These are phyloP conservation scores for Venturia asperata DNA, from an alignment of 2,329 filamentous ascomycete genomes.

Conservation along the genomic window DNA sequence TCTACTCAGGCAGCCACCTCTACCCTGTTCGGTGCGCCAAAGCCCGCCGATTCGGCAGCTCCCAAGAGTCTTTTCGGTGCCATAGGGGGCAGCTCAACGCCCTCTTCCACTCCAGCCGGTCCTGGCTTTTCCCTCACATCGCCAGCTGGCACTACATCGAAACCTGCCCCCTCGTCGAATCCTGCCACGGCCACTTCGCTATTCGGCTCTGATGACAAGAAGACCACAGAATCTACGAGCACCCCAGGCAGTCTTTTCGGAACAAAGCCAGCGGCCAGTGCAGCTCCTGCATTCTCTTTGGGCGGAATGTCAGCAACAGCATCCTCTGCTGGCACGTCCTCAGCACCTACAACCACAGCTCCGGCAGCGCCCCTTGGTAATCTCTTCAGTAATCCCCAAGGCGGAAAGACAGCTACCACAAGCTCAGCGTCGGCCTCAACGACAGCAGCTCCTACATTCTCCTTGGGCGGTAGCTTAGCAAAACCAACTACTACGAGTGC, in stretches of 20 bases:
- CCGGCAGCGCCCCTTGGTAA: constrained; percentile 1
- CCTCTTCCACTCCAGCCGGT: neutral
- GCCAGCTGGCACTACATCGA: constrained; percentile 8
- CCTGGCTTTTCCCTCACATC: constrained; percentile 13
- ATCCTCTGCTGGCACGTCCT: constrained; percentile 6
- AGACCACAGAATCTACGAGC: constrained; percentile 3
- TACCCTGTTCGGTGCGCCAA: neutral
- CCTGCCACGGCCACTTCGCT: neutral
- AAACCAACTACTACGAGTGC: constrained; percentile 10
- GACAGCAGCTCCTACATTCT: neutral
- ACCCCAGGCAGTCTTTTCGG: neutral
- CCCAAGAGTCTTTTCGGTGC: neutral
- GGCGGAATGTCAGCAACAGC: neutral
- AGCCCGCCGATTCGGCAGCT: neutral
- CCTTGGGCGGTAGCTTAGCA: constrained; percentile 1
- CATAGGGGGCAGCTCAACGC: neutral
- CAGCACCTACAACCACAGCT: constrained; percentile 7
- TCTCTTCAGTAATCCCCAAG: neutral
- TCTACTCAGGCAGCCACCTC: constrained; percentile 34
- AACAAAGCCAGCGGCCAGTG: constrained; percentile 12
- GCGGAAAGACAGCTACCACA: neutral
- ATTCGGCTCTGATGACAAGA: neutral
- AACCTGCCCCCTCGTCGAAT: neutral
- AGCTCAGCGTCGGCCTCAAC: constrained; percentile 5
- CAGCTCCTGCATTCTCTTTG: constrained; percentile 1